A percentile compares a stretch with the other conserved stretches of the same genome.
phyloP scores from a whole-genome alignment of 257 asterid genomes.

The Capsicum rhomboideum region DNA sequence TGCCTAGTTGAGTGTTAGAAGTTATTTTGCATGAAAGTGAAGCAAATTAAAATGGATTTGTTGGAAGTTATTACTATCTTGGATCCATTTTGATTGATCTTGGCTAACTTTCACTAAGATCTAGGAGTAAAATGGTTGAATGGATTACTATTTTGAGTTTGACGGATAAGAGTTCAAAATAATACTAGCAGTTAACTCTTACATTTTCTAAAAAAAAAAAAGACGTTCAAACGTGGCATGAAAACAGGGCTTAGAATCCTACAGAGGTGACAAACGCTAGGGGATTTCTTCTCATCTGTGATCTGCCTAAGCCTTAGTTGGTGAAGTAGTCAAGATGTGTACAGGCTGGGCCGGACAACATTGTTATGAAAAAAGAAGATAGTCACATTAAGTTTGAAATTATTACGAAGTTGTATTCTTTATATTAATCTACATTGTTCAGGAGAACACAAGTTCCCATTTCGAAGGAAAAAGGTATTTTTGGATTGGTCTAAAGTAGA shows the following conservation, averaged over 20 bases:
- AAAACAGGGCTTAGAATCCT: neutral
- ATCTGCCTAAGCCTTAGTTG: neutral
- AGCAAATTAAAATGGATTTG: neutral
- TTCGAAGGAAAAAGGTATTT: neutral
- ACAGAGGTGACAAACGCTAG: neutral
- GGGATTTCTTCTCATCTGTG: neutral
- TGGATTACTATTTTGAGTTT: neutral
- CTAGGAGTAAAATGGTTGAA: neutral
- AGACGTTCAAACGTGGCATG: neutral
- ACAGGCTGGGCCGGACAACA: neutral
- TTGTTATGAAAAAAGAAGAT: neutral
- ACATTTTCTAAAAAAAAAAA: neutral
- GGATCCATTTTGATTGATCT: neutral
- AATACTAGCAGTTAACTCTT: neutral
- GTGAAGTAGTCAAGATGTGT: neutral
- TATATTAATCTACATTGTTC: neutral
- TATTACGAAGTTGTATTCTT: neutral
- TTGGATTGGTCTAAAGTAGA: neutral
- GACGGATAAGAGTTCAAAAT: neutral
- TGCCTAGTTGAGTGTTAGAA: neutral
- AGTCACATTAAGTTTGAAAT: neutral
- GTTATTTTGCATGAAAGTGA: neutral
- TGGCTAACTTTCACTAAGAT: neutral
- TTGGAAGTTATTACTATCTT: neutral
- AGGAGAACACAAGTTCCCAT: neutral